phyloP scores from a whole-genome alignment of 192 early-diverging fungal species.

The Backusella morwellensis region DNA sequence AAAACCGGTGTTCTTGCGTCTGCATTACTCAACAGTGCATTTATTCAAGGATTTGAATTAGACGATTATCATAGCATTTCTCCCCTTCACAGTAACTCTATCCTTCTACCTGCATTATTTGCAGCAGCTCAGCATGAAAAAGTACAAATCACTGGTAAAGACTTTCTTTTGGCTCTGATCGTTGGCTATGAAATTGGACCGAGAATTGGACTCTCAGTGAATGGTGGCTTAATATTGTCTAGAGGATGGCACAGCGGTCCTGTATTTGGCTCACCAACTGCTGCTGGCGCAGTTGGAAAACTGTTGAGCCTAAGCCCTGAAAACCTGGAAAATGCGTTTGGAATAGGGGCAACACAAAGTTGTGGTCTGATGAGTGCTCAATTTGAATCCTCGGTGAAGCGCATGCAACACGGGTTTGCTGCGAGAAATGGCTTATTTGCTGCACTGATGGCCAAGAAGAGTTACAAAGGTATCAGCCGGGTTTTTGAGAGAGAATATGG shows the following conservation, averaged over 20 bases:
- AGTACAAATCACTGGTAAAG: not conserved
- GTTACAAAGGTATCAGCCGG: slow-evolving; percentile 17
- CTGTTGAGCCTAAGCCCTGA: slow-evolving; percentile 1
- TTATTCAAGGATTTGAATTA: slow-evolving; percentile 24
- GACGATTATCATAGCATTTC: slow-evolving; percentile 20
- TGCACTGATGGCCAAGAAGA: slow-evolving; percentile 17
- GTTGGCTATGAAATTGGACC: slow-evolving; percentile 23
- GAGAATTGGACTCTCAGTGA: slow-evolving; percentile 15
- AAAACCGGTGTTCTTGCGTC: slow-evolving; percentile 12
- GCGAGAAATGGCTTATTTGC: slow-evolving; percentile 15
- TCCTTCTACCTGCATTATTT: slow-evolving; percentile 15
- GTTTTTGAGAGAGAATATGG: slow-evolving; percentile 22
- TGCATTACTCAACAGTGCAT: slow-evolving; percentile 14
- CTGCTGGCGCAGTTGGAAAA: slow-evolving; percentile 19
- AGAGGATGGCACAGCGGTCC: slow-evolving; percentile 27
- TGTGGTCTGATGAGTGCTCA: slow-evolving; percentile 14
- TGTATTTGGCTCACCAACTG: slow-evolving; percentile 23
- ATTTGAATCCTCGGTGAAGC: slow-evolving; percentile 22
- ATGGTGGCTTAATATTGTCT: slow-evolving; percentile 20
- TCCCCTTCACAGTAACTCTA: slow-evolving; percentile 17
- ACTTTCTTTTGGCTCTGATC: slow-evolving; percentile 15
- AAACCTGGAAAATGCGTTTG: slow-evolving; percentile 23
- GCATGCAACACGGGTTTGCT: slow-evolving; percentile 26
- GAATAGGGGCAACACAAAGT: slow-evolving; percentile 23
- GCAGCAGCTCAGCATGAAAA: not conserved